Base-by-base conservation (phyloP, 208 protist genomes). In the Leishmania arabica region DNA sequence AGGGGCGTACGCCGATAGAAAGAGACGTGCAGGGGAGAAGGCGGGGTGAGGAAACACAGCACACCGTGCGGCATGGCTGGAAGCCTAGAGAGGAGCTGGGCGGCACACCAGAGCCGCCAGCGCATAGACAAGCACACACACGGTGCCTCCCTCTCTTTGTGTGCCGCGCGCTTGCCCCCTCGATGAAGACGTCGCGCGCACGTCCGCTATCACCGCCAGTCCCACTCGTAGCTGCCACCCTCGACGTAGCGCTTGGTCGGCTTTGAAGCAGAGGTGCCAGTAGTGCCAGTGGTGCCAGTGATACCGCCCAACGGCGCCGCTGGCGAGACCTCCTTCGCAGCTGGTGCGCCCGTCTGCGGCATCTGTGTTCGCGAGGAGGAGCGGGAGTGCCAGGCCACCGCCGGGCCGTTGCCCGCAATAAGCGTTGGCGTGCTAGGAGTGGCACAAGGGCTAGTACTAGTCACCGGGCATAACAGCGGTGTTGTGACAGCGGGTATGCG, bases 221-320 rank as follows among this genome's bases (percentile, higher is more conserved):
- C 87, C 91, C 91, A 94, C 13, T 89, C 85, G 80, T 88, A 92
- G 75, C 71, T 75, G 5, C 89, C 86, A 34, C 84, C 84, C 27
- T 88, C 87, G 49, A 89, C 54, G 64, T 85, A 83, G 19, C 88
- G 85, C 80, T 86, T 89, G 47, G 90, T 73, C 31, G 76, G 84
- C 76, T 81, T 82, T 31, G 80, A 80, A 31, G 49, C 3, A 37
- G 71, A 37, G 71, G 49, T 42, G 31, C 19, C 47, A 27, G 37
- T 15, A 0, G 42, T 47, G 24, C 68, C 47, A 27, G 37, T 15
- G 1, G 42, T 47, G 24, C 68, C 19, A 53, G 68, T 51, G 68
- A 17, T 49, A 42, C 40, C 13, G 19, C 40, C 68, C 1, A 11
- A 37, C 68, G 13, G 42, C 58, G 51, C 64, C 11, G n/a, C 45